Evolutionary conservation across 345 rosid species (phyloP).

Genomic region (Eucalyptus tenuipes): DNA sequence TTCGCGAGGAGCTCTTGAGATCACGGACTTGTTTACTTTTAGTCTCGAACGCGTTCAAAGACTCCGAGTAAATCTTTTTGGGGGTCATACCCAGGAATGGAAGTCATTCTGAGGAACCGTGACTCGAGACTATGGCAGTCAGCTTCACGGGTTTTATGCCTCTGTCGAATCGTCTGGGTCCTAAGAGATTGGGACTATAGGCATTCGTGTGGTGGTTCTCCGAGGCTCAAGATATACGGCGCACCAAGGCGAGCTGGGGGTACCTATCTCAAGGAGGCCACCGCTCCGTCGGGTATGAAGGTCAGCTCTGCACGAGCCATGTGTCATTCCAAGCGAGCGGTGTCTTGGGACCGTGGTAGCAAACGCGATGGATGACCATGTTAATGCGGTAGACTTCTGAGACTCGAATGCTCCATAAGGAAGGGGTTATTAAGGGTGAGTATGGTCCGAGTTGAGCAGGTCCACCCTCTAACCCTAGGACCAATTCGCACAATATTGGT

Average conservation of each 20-base stretch:
- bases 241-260: not conserved
- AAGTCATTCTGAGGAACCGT: not conserved
- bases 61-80: not conserved
- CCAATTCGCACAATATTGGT: too few species aligned
- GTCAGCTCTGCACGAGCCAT: not conserved
- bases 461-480: too few species aligned
- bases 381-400: not conserved
- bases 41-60: not conserved
- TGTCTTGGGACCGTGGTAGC: not conserved
- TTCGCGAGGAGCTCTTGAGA: not conserved
- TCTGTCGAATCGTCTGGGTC: not conserved
- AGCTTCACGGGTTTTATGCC: not conserved
- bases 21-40: not conserved
- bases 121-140: not conserved
- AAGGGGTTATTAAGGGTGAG: too few species aligned
- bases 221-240: not conserved
- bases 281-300: not conserved
- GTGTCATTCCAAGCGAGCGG: not conserved
- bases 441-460: too few species aligned
- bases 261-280: not conserved
- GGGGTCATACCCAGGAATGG: not conserved
- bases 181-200: not conserved
- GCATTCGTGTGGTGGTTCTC: not conserved
- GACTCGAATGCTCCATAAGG: not conserved
- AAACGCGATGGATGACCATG: not conserved